These are phyloP conservation scores for Plectosphaerella sp. DNA, from an alignment of 2,329 filamentous ascomycete species.

Conservation along the genomic window DNA sequence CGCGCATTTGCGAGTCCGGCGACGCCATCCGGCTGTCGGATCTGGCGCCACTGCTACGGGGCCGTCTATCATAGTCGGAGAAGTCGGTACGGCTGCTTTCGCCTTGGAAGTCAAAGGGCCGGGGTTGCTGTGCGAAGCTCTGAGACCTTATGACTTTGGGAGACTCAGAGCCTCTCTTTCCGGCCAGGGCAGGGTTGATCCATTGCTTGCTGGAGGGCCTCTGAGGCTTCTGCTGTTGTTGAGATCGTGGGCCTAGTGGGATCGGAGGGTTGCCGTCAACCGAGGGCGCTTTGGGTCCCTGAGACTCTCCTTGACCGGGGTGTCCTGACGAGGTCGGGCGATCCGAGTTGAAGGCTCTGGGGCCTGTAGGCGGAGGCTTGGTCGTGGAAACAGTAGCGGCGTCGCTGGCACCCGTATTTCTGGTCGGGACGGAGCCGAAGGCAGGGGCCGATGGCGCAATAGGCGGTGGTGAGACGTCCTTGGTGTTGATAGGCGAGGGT, in stretches of 20 bases:
- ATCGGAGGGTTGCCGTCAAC: conserved; percentile 42
- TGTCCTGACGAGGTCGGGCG: conserved; percentile 40
- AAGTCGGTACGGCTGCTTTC: conserved; percentile 29
- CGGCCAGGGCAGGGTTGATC: conserved; percentile 46
- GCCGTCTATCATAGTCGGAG: conserved; percentile 37
- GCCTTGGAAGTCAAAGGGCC: conserved; percentile 29
- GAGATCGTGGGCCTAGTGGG: conserved; percentile 49
- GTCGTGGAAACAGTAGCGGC: conserved; percentile 24
- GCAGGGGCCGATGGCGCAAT: conserved; percentile 54
- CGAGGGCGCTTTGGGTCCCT: conserved; percentile 37
- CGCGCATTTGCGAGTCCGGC: conserved; percentile 29
- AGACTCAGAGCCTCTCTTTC: conserved; percentile 46
- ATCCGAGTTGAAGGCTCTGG: conserved; percentile 46
- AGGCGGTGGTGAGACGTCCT: conserved; percentile 54
- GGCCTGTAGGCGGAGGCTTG: conserved; percentile 51
- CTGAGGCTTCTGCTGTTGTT: conserved; percentile 35
- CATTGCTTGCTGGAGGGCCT: conserved; percentile 56
- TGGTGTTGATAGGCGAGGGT: conserved; percentile 32
- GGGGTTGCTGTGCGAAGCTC: conserved; percentile 39
- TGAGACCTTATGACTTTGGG: conserved; percentile 47
- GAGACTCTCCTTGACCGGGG: conserved; percentile 27
- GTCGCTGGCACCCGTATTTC: conserved; percentile 29
- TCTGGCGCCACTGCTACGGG: conserved; percentile 50
- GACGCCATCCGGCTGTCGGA: conserved; percentile 30
- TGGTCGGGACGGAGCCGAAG: conserved; percentile 50